Evolutionary conservation across 2,329 filamentous ascomycete genomes (phyloP).

Genomic region (Phaeosphaeriaceae sp.): DNA sequence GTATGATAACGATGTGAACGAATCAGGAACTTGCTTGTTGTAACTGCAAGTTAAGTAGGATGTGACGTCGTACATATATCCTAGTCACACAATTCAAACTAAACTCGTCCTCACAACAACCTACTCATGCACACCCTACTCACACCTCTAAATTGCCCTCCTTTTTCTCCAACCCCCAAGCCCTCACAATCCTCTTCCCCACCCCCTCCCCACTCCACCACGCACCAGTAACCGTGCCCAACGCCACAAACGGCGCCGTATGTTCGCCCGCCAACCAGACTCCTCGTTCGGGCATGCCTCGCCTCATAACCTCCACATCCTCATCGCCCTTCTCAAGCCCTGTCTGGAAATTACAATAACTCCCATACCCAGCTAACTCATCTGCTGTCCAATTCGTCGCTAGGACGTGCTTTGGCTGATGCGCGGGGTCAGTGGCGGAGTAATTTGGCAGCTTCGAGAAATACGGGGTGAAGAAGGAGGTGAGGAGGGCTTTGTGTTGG

Average conservation of each 20-base stretch:
- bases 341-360: constrained; percentile 85
- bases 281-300: constrained; percentile 66
- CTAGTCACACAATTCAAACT: no score
- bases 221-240: constrained; percentile 75
- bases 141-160: not conserved
- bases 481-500: constrained; percentile 60
- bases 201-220: constrained; percentile 90
- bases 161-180: constrained; percentile 50
- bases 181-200: constrained; percentile 67
- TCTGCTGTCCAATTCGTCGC: constrained; percentile 82
- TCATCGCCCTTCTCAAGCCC: constrained; percentile 73
- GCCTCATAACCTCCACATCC: constrained; percentile 70
- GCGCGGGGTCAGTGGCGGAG: constrained; percentile 59
- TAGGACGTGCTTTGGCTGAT: constrained; percentile 68
- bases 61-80: not conserved
- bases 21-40: not conserved
- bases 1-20: not conserved
- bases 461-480: constrained; percentile 78
- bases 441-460: constrained; percentile 78
- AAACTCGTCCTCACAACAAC: no score
- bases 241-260: constrained; percentile 84
- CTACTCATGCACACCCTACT: not conserved
- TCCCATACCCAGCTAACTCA: constrained; percentile 79
- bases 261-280: constrained; percentile 92
- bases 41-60: not conserved